phyloP scores from a whole-genome alignment of 352 stramenopile species.

The Pelagophyceae sp. region DNA sequence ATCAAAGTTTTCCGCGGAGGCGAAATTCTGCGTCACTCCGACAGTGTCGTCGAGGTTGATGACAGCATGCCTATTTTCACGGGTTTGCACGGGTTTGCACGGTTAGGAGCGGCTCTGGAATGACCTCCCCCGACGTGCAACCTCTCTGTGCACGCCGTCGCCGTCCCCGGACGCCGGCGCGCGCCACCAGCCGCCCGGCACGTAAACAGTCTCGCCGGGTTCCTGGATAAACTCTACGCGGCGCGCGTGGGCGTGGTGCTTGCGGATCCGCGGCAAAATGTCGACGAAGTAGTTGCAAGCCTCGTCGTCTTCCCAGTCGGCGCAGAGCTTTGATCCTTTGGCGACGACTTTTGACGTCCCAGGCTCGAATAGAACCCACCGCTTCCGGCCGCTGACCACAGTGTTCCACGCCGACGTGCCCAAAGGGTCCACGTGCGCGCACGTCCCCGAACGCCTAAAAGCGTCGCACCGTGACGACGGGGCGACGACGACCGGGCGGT shows the following conservation, averaged over 20 bases:
- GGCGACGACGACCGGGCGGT: too few relatives aligned
- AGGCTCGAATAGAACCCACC: constrained; percentile 93
- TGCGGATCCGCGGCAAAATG: constrained; percentile 58
- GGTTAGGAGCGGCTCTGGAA: background rate
- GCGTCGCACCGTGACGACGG: too few relatives aligned
- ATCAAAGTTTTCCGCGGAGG: constrained; percentile 62
- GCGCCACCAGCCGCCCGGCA: constrained; percentile 60
- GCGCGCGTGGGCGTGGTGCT: background rate
- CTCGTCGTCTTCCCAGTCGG: constrained; percentile 62
- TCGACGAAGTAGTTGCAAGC: constrained; percentile 71
- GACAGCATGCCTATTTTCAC: too few relatives aligned
- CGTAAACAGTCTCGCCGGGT: constrained; percentile 56
- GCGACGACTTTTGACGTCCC: constrained; percentile 47
- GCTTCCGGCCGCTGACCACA: constrained; percentile 82
- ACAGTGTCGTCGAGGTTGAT: constrained; percentile 67
- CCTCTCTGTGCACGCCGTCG: background rate
- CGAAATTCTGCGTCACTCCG: constrained; percentile 71
- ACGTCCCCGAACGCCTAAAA: constrained; percentile 68
- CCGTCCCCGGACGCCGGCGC: too few relatives aligned
- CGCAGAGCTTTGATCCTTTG: constrained; percentile 49
- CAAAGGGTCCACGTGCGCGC: constrained; percentile 88
- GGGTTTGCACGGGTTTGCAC: background rate
- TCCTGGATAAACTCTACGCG: constrained; percentile 69
- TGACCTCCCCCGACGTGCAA: background rate
- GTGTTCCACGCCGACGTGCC: constrained; percentile 94